These are phyloP conservation scores for Fusarium marasasianum DNA, from an alignment of 2,329 filamentous ascomycete genomes.

Conservation along the genomic window DNA sequence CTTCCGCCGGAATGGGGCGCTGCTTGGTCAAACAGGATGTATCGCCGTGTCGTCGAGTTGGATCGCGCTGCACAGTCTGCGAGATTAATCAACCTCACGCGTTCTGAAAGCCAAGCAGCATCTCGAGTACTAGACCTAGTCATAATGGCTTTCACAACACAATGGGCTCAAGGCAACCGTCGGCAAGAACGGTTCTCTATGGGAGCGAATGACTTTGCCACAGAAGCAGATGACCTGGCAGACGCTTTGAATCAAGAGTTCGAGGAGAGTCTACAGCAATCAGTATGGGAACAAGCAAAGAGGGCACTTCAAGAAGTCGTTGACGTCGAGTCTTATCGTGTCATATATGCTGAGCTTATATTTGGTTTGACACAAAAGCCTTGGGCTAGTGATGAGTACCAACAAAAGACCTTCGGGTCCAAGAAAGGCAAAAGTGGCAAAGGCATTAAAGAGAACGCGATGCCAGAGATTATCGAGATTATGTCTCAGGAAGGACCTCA, in stretches of 20 bases:
- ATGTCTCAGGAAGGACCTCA: background rate
- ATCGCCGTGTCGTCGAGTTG: background rate
- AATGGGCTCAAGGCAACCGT: background rate
- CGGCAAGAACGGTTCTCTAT: background rate
- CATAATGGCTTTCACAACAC: background rate
- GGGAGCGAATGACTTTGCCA: fast-evolving
- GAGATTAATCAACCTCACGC: fast-evolving
- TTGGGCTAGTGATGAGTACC: background rate
- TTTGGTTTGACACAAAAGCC: background rate
- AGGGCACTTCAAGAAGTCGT: background rate
- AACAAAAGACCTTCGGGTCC: background rate
- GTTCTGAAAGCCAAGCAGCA: background rate
- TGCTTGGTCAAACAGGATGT: background rate
- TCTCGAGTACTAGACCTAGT: background rate
- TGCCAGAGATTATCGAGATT: background rate
- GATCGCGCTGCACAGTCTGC: background rate
- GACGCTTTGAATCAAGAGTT: background rate
- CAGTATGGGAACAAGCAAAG: background rate
- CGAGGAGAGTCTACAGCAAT: background rate
- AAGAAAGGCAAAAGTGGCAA: background rate
- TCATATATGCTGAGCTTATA: background rate
- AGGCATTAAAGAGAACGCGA: background rate
- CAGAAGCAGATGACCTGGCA: background rate
- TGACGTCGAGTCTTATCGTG: background rate
- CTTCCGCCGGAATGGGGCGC: background rate